Evolutionary conservation across 306 rosid genomes (phyloP).

Genomic region (Carpinus fangiana): DNA sequence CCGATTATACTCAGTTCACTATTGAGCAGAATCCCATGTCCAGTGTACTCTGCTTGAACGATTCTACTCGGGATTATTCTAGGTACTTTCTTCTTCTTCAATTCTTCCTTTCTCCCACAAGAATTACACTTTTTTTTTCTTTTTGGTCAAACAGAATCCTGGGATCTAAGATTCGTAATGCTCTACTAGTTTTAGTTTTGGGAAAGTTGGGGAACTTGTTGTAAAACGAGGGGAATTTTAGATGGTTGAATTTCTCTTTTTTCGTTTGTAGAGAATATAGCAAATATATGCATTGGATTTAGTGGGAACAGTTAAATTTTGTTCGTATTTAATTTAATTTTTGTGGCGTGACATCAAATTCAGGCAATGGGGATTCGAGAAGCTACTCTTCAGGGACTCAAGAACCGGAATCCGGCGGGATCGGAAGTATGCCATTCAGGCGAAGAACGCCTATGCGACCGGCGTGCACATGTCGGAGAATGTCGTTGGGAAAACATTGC

Average conservation of each 20-base stretch:
- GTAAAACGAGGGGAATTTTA: too few relatives aligned
- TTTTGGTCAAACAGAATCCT: not conserved
- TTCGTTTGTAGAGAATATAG: too few relatives aligned
- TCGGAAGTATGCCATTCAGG: slow-evolving; percentile 42
- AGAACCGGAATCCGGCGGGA: slow-evolving; percentile 40
- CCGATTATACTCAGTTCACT: slow-evolving; percentile 38
- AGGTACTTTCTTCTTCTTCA: slow-evolving; percentile 8
- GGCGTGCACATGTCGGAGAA: slow-evolving; percentile 55
- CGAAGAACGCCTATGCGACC: slow-evolving; percentile 41
- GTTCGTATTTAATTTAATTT: not conserved
- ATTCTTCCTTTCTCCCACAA: not conserved
- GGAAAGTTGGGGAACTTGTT: not conserved
- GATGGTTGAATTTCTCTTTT: too few relatives aligned
- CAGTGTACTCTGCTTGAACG: slow-evolving; percentile 37
- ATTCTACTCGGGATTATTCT: slow-evolving; percentile 30
- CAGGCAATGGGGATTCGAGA: slow-evolving; percentile 53
- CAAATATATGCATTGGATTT: not conserved
- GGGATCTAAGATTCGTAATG: not conserved
- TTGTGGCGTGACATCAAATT: not conserved
- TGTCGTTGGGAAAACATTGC: slow-evolving; percentile 38
- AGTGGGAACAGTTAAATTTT: not conserved
- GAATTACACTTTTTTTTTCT: not conserved
- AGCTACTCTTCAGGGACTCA: slow-evolving; percentile 38
- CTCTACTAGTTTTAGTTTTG: not conserved
- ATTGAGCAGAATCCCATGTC: slow-evolving; percentile 49